These are phyloP conservation scores for Tagetes erecta DNA, from an alignment of 129 eudicot genomes.

Conservation along the genomic window DNA sequence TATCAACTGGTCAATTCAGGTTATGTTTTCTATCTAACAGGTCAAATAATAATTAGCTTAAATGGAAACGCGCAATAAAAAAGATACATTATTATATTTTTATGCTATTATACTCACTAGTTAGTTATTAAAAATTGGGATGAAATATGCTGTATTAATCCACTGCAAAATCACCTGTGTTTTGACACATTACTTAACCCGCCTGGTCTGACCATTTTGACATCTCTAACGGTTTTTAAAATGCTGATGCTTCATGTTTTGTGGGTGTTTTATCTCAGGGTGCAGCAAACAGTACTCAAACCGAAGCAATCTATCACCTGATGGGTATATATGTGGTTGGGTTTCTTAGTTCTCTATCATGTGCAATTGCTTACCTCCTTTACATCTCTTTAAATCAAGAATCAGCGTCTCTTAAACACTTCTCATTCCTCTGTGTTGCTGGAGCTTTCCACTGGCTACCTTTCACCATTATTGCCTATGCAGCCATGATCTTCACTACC, in stretches of 20 bases:
- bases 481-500: constrained; percentile 41
- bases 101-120: too few species aligned
- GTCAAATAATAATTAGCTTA: constrained; percentile 7
- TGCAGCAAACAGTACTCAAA: constrained; percentile 25
- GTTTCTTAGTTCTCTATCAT: constrained; percentile 63
- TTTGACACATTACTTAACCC: background rate
- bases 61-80: background rate
- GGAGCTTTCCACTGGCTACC: constrained; percentile 95
- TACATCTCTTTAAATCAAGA: constrained; percentile 39
- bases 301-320: constrained; percentile 48
- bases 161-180: background rate
- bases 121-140: background rate
- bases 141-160: background rate
- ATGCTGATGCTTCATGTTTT: constrained; percentile 16
- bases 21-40: background rate
- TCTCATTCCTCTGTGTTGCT: constrained; percentile 57
- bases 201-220: background rate
- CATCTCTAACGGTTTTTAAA: constrained; percentile 1
- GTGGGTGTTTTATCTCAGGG: constrained; percentile 39
- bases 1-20: background rate
- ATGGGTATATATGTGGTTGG: constrained; percentile 66
- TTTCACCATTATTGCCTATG: constrained; percentile 60
- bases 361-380: constrained; percentile 55
- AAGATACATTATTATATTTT: background rate
- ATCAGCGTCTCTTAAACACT: constrained; percentile 51